A percentile compares a stretch with the other conserved stretches of the same genome.
Evolutionary conservation across 2,329 filamentous ascomycete genomes (phyloP).

Genomic region (Fusarium tricinctum): DNA sequence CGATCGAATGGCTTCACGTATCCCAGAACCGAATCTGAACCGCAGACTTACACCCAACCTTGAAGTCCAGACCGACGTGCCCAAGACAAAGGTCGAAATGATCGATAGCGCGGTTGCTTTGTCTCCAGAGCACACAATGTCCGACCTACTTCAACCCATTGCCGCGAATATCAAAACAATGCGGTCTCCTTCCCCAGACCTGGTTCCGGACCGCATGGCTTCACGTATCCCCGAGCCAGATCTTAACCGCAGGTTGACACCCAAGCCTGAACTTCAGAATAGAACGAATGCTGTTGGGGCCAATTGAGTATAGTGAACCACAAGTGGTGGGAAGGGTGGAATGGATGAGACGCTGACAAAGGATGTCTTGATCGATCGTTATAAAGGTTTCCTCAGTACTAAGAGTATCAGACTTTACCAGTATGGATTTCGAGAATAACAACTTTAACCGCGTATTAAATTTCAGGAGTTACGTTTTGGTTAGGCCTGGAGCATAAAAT

Average conservation of each 20-base stretch:
- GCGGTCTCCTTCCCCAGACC: constrained; percentile 69
- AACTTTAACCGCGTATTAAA: not conserved
- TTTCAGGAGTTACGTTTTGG: not conserved
- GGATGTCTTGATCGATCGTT: constrained; percentile 38
- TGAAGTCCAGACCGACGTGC: constrained; percentile 67
- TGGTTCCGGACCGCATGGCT: constrained; percentile 74
- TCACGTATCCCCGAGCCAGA: constrained; percentile 67
- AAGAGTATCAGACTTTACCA: constrained; percentile 38
- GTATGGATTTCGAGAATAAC: constrained; percentile 24
- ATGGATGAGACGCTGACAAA: constrained; percentile 13
- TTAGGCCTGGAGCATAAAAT: not conserved
- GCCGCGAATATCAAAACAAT: constrained; percentile 68
- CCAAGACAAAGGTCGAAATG: constrained; percentile 60
- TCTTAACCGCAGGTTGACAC: constrained; percentile 61
- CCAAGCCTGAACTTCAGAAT: constrained; percentile 62
- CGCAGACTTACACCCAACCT: constrained; percentile 62
- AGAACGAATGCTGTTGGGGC: constrained; percentile 47
- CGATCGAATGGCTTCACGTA: constrained; percentile 72
- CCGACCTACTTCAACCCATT: constrained; percentile 65
- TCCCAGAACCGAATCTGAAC: constrained; percentile 63
- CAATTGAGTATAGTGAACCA: constrained; percentile 1
- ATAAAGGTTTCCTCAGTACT: constrained; percentile 12
- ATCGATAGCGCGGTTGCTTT: constrained; percentile 63
- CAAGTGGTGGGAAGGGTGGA: not conserved
- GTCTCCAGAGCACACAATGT: constrained; percentile 68